Evolutionary conservation across 352 stramenopile genomes (phyloP), one percentile per base, ranked within the genome.

Genomic region (Globisporangium echinulatum): DNA sequence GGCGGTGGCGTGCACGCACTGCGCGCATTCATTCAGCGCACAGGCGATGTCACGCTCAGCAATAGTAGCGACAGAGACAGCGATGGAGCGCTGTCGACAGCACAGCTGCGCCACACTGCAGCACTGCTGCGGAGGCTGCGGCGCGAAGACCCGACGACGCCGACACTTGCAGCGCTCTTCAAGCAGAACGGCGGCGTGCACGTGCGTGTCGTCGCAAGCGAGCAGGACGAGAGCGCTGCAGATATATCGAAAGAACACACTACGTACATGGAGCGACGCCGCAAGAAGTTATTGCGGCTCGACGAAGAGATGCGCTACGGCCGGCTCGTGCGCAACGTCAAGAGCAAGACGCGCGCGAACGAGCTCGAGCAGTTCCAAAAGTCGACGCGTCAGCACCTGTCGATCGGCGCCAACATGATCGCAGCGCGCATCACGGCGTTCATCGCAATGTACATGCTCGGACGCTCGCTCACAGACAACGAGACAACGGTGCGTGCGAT

Each of bases 351-450:
- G 51, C 57, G 52, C 9, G 59, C 69, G 0, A 53, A 60, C 0
- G 83, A 93, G 60, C 59, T 92, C 40, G 66, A 77, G 56, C 61
- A 73, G 13, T 75, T 79, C 60, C 71, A 91, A 53, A 90, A 68
- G 43, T 93, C 74, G 9, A 72, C 83, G 47, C 74, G 77, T 37
- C 81, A 92, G 63, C 83, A 95, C 59, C 58, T 95, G 39, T 93
- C 85, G 0, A 84, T 93, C 53, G 85, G 83, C 19, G 77, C 82
- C 40, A 95, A 95, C 63, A 93, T 95, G 85, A 71, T 95, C 40
- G 82, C 85, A 37, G 85, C 82, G 33, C 77, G 82, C n/a, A 53
- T 92, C 38, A 90, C 83, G 39, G 83, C 83, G 19, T 95, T 93
- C 49, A 71, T 90, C 38, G 83, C 85, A 19, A 65, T 86, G 37